Evolutionary conservation across 257 asterid genomes (phyloP).

Genomic region (Vinca minor): DNA sequence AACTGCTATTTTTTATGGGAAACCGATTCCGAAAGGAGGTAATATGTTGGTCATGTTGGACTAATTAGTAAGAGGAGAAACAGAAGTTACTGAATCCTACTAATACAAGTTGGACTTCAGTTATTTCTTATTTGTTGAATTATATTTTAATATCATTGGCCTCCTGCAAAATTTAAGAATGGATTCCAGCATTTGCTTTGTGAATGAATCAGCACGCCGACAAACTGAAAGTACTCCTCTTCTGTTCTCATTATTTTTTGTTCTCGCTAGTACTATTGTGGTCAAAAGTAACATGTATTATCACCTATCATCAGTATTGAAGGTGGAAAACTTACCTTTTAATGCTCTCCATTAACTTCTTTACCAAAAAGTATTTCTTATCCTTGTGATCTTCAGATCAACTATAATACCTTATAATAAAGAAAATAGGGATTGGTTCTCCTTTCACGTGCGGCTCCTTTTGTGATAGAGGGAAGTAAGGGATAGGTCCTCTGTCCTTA

Average conservation of each 20-base stretch:
- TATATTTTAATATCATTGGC: background rate
- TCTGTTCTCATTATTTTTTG: background rate
- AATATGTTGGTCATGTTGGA: constrained; percentile 9
- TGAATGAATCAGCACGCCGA: background rate
- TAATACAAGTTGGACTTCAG: background rate
- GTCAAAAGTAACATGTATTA: background rate
- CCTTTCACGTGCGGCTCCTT: background rate
- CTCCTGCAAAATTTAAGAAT: background rate
- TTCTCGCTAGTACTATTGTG: background rate
- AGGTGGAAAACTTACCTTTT: background rate
- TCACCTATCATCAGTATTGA: background rate
- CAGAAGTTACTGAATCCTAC: background rate
- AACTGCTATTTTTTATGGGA: constrained; percentile 93
- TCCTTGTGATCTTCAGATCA: background rate
- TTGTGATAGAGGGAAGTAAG: background rate
- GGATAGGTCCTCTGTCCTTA: background rate
- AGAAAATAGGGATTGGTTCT: background rate
- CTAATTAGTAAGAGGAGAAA: background rate
- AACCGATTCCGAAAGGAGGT: constrained; percentile 95
- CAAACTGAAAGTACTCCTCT: background rate
- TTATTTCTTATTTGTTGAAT: background rate
- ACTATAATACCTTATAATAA: background rate
- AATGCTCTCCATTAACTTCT: background rate
- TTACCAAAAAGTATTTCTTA: background rate
- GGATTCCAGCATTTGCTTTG: background rate